Evolutionary conservation across 495 filamentous ascomycete genomes (phyloP).

Genomic region (Ramalina peruviana): DNA sequence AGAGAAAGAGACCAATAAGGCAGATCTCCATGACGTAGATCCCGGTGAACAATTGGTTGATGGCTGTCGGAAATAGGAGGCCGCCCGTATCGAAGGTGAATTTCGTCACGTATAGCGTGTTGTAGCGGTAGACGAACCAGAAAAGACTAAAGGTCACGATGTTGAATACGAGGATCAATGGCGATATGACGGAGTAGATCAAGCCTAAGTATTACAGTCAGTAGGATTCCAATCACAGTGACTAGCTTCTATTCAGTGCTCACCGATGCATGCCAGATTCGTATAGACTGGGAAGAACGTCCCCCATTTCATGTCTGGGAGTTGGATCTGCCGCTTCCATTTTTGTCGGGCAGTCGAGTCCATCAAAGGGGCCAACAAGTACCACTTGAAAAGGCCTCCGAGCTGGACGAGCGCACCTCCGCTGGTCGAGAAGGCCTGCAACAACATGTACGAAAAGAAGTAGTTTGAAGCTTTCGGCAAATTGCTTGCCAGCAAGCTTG

Average conservation of each 20-base stretch:
- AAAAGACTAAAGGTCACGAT: conserved; percentile 87
- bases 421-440: conserved; percentile 81
- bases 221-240: conserved; percentile 1
- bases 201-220: conserved; percentile 34
- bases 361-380: conserved; percentile 58
- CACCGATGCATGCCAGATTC: conserved; percentile 82
- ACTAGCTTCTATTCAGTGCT: conserved; percentile 9
- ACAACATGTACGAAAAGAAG: conserved; percentile 96
- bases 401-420: conserved; percentile 86
- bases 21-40: conserved; percentile 91
- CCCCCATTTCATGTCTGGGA: conserved; percentile 77
- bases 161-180: conserved; percentile 85
- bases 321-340: conserved; percentile 67
- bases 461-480: conserved; percentile 86
- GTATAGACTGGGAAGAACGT: conserved; percentile 93
- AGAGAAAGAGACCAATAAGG: conserved; percentile 81
- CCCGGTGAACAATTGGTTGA: conserved; percentile 93
- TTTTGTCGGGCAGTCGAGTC: conserved; percentile 85
- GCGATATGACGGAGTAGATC: conserved; percentile 82
- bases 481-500: conserved; percentile 62
- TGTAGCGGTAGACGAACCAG: conserved; percentile 94
- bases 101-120: conserved; percentile 88
- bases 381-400: conserved; percentile 61
- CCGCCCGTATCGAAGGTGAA: conserved; percentile 88
- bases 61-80: conserved; percentile 77